Evolutionary conservation across 805 yeast genomes (phyloP).

Genomic region (Candida lessepsii): DNA sequence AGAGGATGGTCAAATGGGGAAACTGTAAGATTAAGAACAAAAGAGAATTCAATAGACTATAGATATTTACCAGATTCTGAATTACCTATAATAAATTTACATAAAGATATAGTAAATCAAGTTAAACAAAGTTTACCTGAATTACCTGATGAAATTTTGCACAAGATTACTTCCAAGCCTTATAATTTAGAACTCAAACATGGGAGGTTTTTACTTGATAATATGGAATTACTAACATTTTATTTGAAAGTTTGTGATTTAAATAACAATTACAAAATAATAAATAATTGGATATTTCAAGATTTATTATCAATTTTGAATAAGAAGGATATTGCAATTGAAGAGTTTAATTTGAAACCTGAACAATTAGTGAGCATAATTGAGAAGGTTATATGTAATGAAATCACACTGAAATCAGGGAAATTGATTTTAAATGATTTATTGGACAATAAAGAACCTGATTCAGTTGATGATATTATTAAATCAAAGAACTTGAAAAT

Average conservation of each 20-base stretch:
- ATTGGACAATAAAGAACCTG: conserved; percentile 45
- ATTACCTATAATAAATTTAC: conserved; percentile 57
- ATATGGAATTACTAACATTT: conserved; percentile 49
- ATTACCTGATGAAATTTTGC: conserved; percentile 60
- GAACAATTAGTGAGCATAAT: conserved; percentile 55
- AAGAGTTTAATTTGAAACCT: conserved; percentile 31
- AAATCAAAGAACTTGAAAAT: conserved; percentile 50
- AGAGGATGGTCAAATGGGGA: conserved; percentile 86
- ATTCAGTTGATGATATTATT: conserved; percentile 45
- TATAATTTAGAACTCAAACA: conserved; percentile 65
- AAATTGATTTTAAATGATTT: conserved; percentile 63
- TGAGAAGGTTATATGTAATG: conserved; percentile 40
- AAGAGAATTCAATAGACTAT: conserved; percentile 83
- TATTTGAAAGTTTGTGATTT: conserved; percentile 44
- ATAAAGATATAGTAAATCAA: conserved; percentile 39
- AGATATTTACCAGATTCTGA: conserved; percentile 96
- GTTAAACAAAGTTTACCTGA: conserved; percentile 48
- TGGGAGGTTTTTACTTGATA: conserved; percentile 64
- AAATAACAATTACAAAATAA: conserved; percentile 30
- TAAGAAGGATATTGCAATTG: conserved; percentile 43
- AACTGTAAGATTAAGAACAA: conserved; percentile 68
- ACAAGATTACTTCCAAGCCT: conserved; percentile 33
- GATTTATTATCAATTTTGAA: conserved; percentile 71
- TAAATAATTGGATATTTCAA: conserved; percentile 80
- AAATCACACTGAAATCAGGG: conserved; percentile 67